phyloP scores from a whole-genome alignment of 176 grass and related monocot species.

The Pontederia crassipes region DNA sequence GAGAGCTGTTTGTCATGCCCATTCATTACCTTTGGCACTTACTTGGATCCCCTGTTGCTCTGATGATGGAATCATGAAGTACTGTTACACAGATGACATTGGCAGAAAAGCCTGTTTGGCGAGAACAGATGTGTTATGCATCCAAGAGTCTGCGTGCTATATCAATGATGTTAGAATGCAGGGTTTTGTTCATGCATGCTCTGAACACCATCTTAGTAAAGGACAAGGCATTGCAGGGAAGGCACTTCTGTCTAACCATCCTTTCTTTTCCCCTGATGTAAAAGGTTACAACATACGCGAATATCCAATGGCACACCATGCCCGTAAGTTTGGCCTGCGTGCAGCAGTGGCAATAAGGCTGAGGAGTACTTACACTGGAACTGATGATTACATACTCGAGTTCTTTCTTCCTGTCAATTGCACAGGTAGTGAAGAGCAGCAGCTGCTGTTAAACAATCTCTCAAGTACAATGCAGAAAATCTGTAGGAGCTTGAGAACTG shows the following conservation, averaged over 20 bases:
- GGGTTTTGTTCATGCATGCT: slow-evolving; percentile 39
- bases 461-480: slow-evolving; percentile 33
- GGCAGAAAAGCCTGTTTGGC: not conserved
- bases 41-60: slow-evolving; percentile 17
- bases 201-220: slow-evolving; percentile 26
- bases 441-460: slow-evolving; percentile 39
- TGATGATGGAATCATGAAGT: not conserved
- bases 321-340: slow-evolving; percentile 40
- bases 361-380: slow-evolving; percentile 41
- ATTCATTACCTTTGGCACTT: slow-evolving; percentile 25
- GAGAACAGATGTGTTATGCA: slow-evolving; percentile 1
- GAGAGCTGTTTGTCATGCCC: slow-evolving; percentile 22
- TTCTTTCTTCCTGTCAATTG: slow-evolving; percentile 51
- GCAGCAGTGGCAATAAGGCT: slow-evolving; percentile 49
- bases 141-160: slow-evolving; percentile 31
- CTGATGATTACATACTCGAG: slow-evolving; percentile 54
- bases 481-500: slow-evolving; percentile 43
- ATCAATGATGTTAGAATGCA: slow-evolving; percentile 35
- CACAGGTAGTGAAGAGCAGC: slow-evolving; percentile 36
- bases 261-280: slow-evolving; percentile 50
- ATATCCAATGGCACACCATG: slow-evolving; percentile 56
- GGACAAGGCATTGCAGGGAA: slow-evolving; percentile 62
- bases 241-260: slow-evolving; percentile 42
- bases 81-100: not conserved
- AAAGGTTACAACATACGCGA: slow-evolving; percentile 27